Conservation (phyloP, 352 stramenopile genomes). For the Thraustochytrium sp. region DNA sequence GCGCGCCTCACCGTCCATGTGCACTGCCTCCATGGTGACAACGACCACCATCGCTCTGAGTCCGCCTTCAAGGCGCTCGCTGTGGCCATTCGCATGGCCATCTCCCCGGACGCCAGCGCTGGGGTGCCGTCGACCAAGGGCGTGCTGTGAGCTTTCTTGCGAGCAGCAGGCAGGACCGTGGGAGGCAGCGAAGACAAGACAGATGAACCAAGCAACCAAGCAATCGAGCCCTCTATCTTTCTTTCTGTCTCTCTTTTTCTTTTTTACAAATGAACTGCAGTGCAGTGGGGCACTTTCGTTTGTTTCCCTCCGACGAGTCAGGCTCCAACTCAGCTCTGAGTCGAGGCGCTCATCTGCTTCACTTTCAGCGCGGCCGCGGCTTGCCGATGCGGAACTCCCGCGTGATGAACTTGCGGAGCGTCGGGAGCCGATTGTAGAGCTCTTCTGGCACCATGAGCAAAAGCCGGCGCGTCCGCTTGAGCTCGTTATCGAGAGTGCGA, state of each 20-base stretch:
- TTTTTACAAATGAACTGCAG: too few relatives aligned
- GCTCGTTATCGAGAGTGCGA: background rate
- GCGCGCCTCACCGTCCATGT: conserved; percentile 84
- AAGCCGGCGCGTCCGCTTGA: conserved; percentile 23
- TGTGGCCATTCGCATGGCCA: conserved; percentile 69
- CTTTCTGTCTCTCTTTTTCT: too few relatives aligned
- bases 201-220: background rate
- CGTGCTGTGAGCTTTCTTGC: conserved; percentile 67
- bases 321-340: too few relatives aligned
- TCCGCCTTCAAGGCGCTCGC: conserved; percentile 82
- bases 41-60: conserved; percentile 85
- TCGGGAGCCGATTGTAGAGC: conserved; percentile 22
- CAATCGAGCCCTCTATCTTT: too few relatives aligned
- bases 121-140: conserved; percentile 83
- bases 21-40: conserved; percentile 76
- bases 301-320: too few relatives aligned
- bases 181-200: background rate
- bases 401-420: background rate
- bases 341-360: too few relatives aligned
- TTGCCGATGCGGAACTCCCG: conserved; percentile 23
- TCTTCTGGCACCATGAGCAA: conserved; percentile 36
- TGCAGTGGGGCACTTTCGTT: too few relatives aligned
- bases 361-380: too few relatives aligned
- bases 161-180: too few relatives aligned
- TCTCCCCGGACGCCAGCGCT: conserved; percentile 67